Conservation (phyloP, 495 filamentous ascomycete species). For the Penicillium subrubescens region DNA sequence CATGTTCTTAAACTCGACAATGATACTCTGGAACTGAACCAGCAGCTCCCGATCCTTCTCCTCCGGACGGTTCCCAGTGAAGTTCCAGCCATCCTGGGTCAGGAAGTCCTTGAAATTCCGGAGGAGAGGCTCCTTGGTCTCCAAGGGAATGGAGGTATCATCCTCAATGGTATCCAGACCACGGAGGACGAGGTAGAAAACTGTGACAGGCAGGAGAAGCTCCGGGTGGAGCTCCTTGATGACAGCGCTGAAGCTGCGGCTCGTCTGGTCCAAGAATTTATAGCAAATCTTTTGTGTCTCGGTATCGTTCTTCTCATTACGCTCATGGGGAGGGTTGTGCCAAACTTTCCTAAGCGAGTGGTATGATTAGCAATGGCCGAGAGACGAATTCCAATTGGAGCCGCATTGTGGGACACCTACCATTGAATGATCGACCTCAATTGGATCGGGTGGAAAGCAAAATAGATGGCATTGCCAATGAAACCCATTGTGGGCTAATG, state of each 20-base stretch:
- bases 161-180: slow-evolving; percentile 97
- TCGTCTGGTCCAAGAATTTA: slow-evolving; percentile 81
- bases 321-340: slow-evolving; percentile 90
- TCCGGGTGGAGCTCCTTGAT: slow-evolving; percentile 96
- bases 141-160: slow-evolving; percentile 87
- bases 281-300: slow-evolving; percentile 78
- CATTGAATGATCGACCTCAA: slow-evolving; percentile 91
- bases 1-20: slow-evolving; percentile 85
- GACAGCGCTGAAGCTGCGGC: slow-evolving; percentile 88
- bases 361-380: slow-evolving; percentile 3
- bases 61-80: slow-evolving; percentile 78
- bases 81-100: slow-evolving; percentile 87
- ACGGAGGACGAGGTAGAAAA: slow-evolving; percentile 93
- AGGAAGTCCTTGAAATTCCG: slow-evolving; percentile 77
- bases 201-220: slow-evolving; percentile 79
- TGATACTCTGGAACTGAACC: slow-evolving; percentile 85
- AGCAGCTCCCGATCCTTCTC: slow-evolving; percentile 94
- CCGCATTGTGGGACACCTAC: slow-evolving; percentile 47
- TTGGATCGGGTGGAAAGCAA: slow-evolving; percentile 73
- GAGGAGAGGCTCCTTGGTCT: slow-evolving; percentile 83
- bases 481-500: slow-evolving; percentile 50
- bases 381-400: background rate
- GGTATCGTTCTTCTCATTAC: slow-evolving; percentile 73
- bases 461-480: slow-evolving; percentile 67
- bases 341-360: slow-evolving; percentile 76